These are phyloP conservation scores for Stephanocyclus meneghinianus DNA, from an alignment of 352 stramenopile genomes.

Conservation along the genomic window DNA sequence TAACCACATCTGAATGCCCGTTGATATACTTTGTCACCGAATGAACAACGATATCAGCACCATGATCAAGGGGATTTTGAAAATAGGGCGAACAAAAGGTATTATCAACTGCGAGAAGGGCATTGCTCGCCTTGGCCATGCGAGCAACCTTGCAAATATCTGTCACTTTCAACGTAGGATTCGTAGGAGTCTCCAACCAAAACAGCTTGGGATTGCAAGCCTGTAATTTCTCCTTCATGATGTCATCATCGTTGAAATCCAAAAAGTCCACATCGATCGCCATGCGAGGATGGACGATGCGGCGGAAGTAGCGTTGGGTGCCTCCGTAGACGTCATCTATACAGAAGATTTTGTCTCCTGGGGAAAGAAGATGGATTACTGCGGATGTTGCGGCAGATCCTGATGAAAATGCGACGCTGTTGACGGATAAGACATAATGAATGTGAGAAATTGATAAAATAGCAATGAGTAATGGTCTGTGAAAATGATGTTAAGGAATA, in stretches of 20 bases:
- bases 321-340: constrained; percentile 94
- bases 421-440: constrained; percentile 64
- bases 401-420: constrained; percentile 79
- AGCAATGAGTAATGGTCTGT: too few species aligned
- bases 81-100: constrained; percentile 95
- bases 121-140: constrained; percentile 84
- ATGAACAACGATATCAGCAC: constrained; percentile 94
- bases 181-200: constrained; percentile 96
- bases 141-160: constrained; percentile 88
- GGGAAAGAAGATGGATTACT: constrained; percentile 86
- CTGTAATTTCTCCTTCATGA: constrained; percentile 39
- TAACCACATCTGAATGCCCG: constrained; percentile 94
- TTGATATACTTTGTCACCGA: constrained; percentile 94
- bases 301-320: constrained; percentile 90
- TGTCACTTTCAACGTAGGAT: constrained; percentile 93
- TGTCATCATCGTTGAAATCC: constrained; percentile 68
- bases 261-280: constrained; percentile 77
- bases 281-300: constrained; percentile 83
- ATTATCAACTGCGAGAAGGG: constrained; percentile 91
- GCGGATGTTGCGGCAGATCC: constrained; percentile 91
- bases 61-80: constrained; percentile 91
- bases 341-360: constrained; percentile 89
- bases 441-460: constrained; percentile 1
- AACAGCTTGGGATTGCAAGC: constrained; percentile 88
- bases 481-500: not conserved